phyloP scores from a whole-genome alignment of 2,329 filamentous ascomycete genomes.

The Juglanconis sp. region DNA sequence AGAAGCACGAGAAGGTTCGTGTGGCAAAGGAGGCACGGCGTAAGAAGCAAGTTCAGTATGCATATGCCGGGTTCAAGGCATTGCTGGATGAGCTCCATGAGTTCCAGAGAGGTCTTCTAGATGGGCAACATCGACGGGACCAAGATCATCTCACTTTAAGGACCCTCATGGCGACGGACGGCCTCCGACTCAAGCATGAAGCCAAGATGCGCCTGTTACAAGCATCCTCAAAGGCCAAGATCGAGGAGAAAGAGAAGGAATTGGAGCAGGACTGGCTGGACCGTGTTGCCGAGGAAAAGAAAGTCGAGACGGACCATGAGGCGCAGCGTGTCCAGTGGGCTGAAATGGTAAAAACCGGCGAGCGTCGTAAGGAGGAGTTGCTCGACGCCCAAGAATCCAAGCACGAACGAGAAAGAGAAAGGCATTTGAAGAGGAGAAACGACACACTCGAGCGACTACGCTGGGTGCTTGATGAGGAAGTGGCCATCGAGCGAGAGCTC shows the following conservation, averaged over 20 bases:
- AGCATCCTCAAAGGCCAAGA: conserved; percentile 23
- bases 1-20: conserved; percentile 36
- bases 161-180: conserved; percentile 23
- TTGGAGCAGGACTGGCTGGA: conserved; percentile 39
- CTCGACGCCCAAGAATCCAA: conserved; percentile 33
- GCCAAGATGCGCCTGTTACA: conserved; percentile 30
- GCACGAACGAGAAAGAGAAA: conserved; percentile 39
- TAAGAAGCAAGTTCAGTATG: conserved; percentile 36
- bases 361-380: conserved; percentile 27
- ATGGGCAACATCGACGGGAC: conserved; percentile 36
- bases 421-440: conserved; percentile 40
- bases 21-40: conserved; percentile 35
- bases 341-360: conserved; percentile 31
- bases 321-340: conserved; percentile 37
- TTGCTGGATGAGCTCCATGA: conserved; percentile 39
- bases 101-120: conserved; percentile 38
- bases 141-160: conserved; percentile 24
- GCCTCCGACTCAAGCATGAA: conserved; percentile 32
- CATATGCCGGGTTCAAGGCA: conserved; percentile 35
- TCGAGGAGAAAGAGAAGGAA: conserved; percentile 31
- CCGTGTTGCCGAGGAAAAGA: conserved; percentile 39
- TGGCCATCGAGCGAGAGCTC: conserved; percentile 38
- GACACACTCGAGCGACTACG: conserved; percentile 37
- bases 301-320: conserved; percentile 43
- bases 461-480: conserved; percentile 36